A percentile compares a stretch with the other conserved stretches of the same genome.
Evolutionary conservation across 129 eudicot species (phyloP).

Genomic region (Flaveria trinervia): DNA sequence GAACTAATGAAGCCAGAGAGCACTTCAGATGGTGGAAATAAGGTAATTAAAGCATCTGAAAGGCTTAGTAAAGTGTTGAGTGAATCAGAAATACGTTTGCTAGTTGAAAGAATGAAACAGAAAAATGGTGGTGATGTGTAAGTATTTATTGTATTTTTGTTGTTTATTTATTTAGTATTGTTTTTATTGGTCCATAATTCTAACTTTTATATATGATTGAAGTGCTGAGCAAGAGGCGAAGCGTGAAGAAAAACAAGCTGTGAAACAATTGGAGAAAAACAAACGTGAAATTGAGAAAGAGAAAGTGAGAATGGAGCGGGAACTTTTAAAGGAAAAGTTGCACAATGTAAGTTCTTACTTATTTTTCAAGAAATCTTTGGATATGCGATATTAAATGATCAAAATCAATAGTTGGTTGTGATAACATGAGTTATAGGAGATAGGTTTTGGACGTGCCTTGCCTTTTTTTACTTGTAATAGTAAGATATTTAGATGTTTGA

Average conservation of each 20-base stretch:
- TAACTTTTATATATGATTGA: constrained; percentile 20
- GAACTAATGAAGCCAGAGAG: constrained; percentile 53
- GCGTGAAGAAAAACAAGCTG: constrained; percentile 48
- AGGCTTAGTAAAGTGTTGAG: constrained; percentile 57
- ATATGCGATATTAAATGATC: not conserved
- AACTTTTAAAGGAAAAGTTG: constrained; percentile 80
- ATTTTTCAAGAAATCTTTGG: not conserved
- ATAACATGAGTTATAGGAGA: no score
- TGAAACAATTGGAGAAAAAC: constrained; percentile 79
- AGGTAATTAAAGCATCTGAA: constrained; percentile 56
- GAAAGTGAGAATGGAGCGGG: constrained; percentile 65
- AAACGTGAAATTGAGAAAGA: constrained; percentile 80
- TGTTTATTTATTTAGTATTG: not conserved
- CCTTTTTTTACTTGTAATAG: no score
- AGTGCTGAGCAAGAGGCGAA: constrained; percentile 78
- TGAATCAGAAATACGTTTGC: constrained; percentile 73
- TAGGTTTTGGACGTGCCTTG: no score
- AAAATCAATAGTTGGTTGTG: no score
- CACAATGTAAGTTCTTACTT: constrained; percentile 53
- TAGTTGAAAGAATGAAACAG: constrained; percentile 54
- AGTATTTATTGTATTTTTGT: constrained; percentile 20
- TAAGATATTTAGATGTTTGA: no score
- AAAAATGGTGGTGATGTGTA: constrained; percentile 66
- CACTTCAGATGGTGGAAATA: constrained; percentile 41
- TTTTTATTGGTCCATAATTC: constrained; percentile 1